Conservation (phyloP, 768 basidiomycete species). For the Suillus luteus region DNA sequence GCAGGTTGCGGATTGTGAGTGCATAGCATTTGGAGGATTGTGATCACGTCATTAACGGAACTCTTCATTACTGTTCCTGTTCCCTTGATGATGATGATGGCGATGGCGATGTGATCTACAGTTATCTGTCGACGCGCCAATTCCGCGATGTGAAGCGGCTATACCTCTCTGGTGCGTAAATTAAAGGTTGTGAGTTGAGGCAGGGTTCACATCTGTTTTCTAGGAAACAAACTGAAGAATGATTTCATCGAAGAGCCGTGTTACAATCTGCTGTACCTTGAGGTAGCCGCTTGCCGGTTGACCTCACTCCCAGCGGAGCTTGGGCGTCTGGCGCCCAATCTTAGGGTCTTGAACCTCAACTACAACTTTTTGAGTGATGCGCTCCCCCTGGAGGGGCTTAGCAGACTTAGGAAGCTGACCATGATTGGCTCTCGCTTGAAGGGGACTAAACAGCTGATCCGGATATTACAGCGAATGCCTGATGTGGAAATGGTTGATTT, state of each 20-base stretch:
- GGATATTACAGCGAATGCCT: constrained; percentile 66
- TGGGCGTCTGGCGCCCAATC: constrained; percentile 70
- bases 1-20: constrained; percentile 74
- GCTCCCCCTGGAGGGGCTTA: constrained; percentile 66
- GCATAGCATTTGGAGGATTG: constrained; percentile 7
- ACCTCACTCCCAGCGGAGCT: constrained; percentile 71
- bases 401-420: constrained; percentile 78
- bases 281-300: constrained; percentile 85
- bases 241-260: constrained; percentile 72
- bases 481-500: constrained; percentile 91
- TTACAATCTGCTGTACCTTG: constrained; percentile 90
- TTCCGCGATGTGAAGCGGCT: constrained; percentile 91
- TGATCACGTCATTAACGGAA: constrained; percentile 36
- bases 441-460: constrained; percentile 72
- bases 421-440: constrained; percentile 84
- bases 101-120: constrained; percentile 38
- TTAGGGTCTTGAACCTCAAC: constrained; percentile 92
- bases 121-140: constrained; percentile 54
- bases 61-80: constrained; percentile 35
- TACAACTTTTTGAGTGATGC: constrained; percentile 92
- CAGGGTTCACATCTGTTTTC: constrained; percentile 29
- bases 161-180: constrained; percentile 85
- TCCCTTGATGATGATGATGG: constrained; percentile 31
- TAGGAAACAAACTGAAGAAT: constrained; percentile 71
- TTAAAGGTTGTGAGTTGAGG: constrained; percentile 19